Base-by-base conservation (phyloP, 23 red algal species). In the Gracilariopsis chorda region DNA sequence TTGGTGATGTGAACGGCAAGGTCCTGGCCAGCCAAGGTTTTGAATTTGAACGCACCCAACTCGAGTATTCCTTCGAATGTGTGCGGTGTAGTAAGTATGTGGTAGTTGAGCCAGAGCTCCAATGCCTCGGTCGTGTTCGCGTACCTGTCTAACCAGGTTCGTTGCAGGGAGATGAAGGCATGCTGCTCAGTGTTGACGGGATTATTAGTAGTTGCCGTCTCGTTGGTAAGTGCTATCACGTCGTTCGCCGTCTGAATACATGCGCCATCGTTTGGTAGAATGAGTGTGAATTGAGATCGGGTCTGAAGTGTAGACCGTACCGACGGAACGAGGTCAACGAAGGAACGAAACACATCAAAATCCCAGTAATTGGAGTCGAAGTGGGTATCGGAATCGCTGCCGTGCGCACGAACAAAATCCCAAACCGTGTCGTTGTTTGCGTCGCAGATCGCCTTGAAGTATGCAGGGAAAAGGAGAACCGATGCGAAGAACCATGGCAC, bases 161-260 rank as follows among this genome's bases (percentile, higher is more conserved):
- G 12, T 30, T 17, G 17, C 6, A 82, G 11, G 48, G 27, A 60
- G n/a, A 58, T 37, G 28, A 82, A 57, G 6, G 55, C 55, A 27
- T 59, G 55, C 19, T 59, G 55, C 16, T 59, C 55, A 27, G 55
- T 59, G 55, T 59, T 59, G 7, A 59, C 55, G 40, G 27, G 28
- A 37, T 19, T 39, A 32, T 14, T 13, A 32, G 35, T 20, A 48
- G 59, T 9, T 5, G 46, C 40, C 8, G 5, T 35, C 19, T 82
- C 42, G 20, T 19, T 27, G 12, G 48, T 37, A 4, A 53, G 45
- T 13, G 34, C 48, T 16, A 82, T 13, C 5, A 86, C 34, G 37
- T 86, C 81, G 34, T 67, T 86, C 17, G 81, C 81, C n/a, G 81
- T 86, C 37, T 67, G 56, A 42, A 19, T 43, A 51, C 58, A 86